Base-by-base conservation (phyloP, 495 filamentous ascomycete genomes). In the Bombardia bombarda region DNA sequence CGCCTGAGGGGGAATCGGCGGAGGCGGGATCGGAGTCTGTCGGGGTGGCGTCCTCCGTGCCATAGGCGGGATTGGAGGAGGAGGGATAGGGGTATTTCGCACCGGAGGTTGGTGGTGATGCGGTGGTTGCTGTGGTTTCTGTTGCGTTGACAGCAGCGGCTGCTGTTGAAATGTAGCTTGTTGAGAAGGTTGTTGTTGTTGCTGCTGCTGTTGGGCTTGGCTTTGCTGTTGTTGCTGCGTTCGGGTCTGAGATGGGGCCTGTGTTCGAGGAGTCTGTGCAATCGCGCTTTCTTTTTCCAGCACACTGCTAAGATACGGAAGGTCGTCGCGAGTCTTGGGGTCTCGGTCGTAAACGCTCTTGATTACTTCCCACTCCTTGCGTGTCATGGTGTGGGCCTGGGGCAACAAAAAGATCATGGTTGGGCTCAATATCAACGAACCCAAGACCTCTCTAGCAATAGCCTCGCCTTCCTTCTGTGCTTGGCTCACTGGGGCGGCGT, bases 381-480 rank as follows among this genome's bases (percentile, higher is more conserved):
- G 65, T 24, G 77, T 67, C 66, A 81, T 82, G 16, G 70, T 70
- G 5, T 75, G 77, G 1, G 79, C 79, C 39, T 84, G 78, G 9
- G 78, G 74, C 13, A 89, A 65, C 6, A 87, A 61, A 50, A 85
- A 78, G n/a, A 69, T 62, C 4, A 87, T 75, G 0, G 80, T 79
- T 1, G 82, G 79, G 8, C 77, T 72, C 17, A 66, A 61, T 14
- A 78, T 76, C 26, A 82, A 68, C 3, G 51, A 45, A 0, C 83
- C 83, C 1, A 87, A 66, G 0, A 85, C 72, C 33, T 78, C 68
- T 4, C 70, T 58, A 9, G 78, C 79, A 16, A 66, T 62, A 21
- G 57, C 59, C 51, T 74, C 66, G 13, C 75, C 78, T 33, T 35
- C 61, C 51, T 31, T 57, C 35, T 68, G 60, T 12, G 40, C 37